Evolutionary conservation across 2,329 filamentous ascomycete genomes (phyloP), one percentile per base, ranked within the genome.

Genomic region (Apiospora marii): DNA sequence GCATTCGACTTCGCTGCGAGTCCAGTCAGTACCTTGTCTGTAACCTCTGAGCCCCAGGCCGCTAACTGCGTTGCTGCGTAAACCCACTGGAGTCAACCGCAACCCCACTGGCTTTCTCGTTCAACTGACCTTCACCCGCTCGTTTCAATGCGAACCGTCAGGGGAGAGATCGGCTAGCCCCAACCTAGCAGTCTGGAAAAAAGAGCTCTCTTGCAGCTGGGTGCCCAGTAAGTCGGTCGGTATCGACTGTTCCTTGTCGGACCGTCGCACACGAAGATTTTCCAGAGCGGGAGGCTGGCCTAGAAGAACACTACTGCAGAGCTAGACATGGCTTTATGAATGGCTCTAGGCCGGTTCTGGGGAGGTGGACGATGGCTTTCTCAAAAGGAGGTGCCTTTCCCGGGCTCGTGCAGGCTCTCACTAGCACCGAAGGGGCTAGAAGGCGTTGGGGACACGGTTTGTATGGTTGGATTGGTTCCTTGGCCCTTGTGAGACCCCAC

Each of bases 21-120:
- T 58, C 27, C 51, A 34, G 53, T 37, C 14, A 53, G 8, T 4
- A 58, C 51, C 53, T 61, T 37, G 53, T 37, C 30, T 61, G 53
- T 61, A 61, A 61, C 53, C 53, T 61, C 53, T 61, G 22, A 34
- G 53, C 53, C 53, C 53, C 58, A 64, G 34, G 16, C 58, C 30
- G 10, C 53, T 61, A 61, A 27, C 8, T 22, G 30, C 53, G 8
- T 61, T 37, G 19, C 8, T 22, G 30, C 53, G 8, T 19, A 61
- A 61, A 37, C 30, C 53, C 58, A 14, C 58, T 41, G 58, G 19
- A 22, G 30, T 37, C 34, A 34, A 34, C 24, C 13, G 51, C 3
- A 6, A 34, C 27, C 27, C 51, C 51, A 58, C 51, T 30, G 19
- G 2, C 14, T 19, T 34, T 19, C 30, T n/a, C 16, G 30, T 37